A percentile compares a stretch with the other conserved stretches of the same genome.
Evolutionary conservation across 2,329 filamentous ascomycete genomes (phyloP).

Genomic region (Xylaria sp.): DNA sequence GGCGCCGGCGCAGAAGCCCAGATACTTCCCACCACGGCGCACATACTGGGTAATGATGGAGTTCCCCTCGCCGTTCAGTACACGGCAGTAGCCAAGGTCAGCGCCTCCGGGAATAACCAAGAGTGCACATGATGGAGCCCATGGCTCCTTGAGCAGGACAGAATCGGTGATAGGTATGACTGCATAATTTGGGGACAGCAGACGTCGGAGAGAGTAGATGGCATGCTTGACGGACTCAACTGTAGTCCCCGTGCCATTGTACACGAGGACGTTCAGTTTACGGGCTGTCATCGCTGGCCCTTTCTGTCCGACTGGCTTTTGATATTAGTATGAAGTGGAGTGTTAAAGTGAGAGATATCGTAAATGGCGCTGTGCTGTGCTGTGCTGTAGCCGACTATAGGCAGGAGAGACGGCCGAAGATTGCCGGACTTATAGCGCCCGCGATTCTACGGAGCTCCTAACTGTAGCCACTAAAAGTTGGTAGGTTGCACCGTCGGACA

Average conservation of each 20-base stretch:
- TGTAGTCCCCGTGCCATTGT: conserved; percentile 90
- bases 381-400: background rate
- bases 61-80: conserved; percentile 89
- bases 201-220: conserved; percentile 83
- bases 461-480: conserved; percentile 23
- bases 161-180: conserved; percentile 85
- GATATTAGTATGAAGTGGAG: conserved; percentile 12
- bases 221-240: conserved; percentile 90
- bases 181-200: conserved; percentile 91
- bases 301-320: conserved; percentile 4
- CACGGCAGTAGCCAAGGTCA: conserved; percentile 90
- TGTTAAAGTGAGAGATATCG: conserved; percentile 4
- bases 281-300: conserved; percentile 66
- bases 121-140: conserved; percentile 85
- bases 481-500: conserved; percentile 5
- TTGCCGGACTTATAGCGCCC: conserved; percentile 29
- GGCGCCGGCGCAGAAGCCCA: conserved; percentile 93
- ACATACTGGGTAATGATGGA: conserved; percentile 85
- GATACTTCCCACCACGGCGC: conserved; percentile 82
- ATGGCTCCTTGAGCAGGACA: conserved; percentile 88
- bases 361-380: conserved; percentile 11
- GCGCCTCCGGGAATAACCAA: conserved; percentile 93
- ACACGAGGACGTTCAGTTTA: conserved; percentile 91
- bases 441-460: conserved; percentile 2
- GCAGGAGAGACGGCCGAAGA: conserved; percentile 6